Evolutionary conservation across 768 basidiomycete species (phyloP), one percentile per base, ranked within the genome.

Genomic region (Hemileccinum impolitum): DNA sequence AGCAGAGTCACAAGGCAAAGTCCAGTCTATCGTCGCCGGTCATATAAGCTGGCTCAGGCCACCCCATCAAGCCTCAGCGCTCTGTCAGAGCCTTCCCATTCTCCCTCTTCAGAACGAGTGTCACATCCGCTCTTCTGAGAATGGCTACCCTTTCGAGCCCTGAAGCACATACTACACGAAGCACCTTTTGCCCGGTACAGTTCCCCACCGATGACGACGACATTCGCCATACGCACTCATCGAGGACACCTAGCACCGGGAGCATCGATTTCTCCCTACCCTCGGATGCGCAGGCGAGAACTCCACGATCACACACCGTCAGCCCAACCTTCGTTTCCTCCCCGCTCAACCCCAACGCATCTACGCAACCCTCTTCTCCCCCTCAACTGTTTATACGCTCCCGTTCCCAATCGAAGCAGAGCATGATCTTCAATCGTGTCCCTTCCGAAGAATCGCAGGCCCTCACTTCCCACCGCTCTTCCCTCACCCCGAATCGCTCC

Each of bases 341-440:
- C 6, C 80, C 80, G 1, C 68, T 81, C 40, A 80, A 81, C 47
- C 78, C 80, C 17, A 71, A 72, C 52, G 23, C 61, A 23, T 57
- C 42, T 48, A 21, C 14, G 21, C 67, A 41, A 25, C 19, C 47
- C 11, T 23, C 60, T 18, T 39, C 48, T 2, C 62, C 30, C 23
- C 30, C 44, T 8, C 26, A 57, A 18, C 43, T 54, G 6, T 67
- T 49, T 30, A 0, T 14, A 21, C 74, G 72, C 31, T 68, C 76
- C 4, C 68, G 72, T 35, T 61, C 74, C 5, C 65, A 58, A 23
- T 75, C 75, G 5, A 65, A 70, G 34, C 71, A 68, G 38, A 77
- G 69, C 56, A 58, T 71, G 50, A 52, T 66, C 55, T 63, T 79
- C 58, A 67, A 67, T 55, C 73, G 76, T 53, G 59, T 78, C 36